Percentiles rank a stretch among this genome's conserved stretches.
These are phyloP conservation scores for Trichoderma citrinoviride DNA, from an alignment of 2,329 filamentous ascomycete species.

Conservation along the genomic window DNA sequence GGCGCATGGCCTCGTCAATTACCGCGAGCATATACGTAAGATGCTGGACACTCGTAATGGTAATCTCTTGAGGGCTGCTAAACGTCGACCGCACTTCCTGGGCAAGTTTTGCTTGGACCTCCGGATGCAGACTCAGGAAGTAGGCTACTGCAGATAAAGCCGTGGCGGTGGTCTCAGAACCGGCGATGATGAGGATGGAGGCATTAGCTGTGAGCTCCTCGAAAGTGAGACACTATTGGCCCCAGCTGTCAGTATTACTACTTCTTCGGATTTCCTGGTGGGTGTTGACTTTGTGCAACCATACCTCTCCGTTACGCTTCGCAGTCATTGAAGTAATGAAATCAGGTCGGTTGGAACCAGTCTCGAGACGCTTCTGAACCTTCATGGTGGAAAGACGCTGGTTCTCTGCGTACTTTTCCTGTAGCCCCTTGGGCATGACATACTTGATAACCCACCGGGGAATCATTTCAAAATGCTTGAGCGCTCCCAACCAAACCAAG, in stretches of 20 bases:
- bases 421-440: neutral
- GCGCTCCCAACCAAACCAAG: neutral
- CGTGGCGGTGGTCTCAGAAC: slow-evolving; percentile 37
- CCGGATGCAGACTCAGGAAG: slow-evolving; percentile 33
- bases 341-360: slow-evolving; percentile 9
- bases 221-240: slow-evolving; percentile 12
- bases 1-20: slow-evolving; percentile 48
- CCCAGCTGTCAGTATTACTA: neutral
- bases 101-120: slow-evolving; percentile 32
- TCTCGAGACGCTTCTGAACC: slow-evolving; percentile 13
- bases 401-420: slow-evolving; percentile 7
- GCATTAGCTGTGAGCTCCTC: slow-evolving; percentile 22
- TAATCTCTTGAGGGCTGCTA: slow-evolving; percentile 21
- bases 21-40: slow-evolving; percentile 48
- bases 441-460: neutral
- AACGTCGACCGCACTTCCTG: slow-evolving; percentile 33
- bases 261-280: fast-evolving
- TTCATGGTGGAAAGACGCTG: slow-evolving; percentile 8
- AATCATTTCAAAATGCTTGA: neutral
- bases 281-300: neutral
- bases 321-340: slow-evolving; percentile 17
- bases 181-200: slow-evolving; percentile 29
- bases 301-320: slow-evolving; percentile 9
- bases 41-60: slow-evolving; percentile 17
- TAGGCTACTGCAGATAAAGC: slow-evolving; percentile 30